Evolutionary conservation across 164 flowering plant genomes (phyloP), one percentile per base, ranked within the genome.

Genomic region (Vitis riparia): DNA sequence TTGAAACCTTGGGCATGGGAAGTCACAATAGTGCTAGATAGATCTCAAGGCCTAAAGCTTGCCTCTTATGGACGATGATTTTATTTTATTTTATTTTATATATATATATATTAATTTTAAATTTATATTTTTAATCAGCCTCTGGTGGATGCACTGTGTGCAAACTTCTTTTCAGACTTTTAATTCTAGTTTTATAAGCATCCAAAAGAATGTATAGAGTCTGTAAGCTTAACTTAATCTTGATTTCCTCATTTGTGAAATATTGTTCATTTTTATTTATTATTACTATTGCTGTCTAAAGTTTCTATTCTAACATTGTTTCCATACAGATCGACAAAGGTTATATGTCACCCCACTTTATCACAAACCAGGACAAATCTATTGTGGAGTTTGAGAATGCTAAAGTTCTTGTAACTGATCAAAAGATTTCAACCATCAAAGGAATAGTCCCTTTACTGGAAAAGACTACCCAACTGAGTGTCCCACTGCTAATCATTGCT

Each of bases 341-440:
- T 30, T 94, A 92, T 73, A 84, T 92, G 83, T 90, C 98, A 19
- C 86, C 92, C 8, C 85, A 83, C 0, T 92, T 94, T 71, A 79
- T 92, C 49, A 92, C 93, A 66, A 87, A 92, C 71, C 85, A 79
- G 73, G 89, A 84, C 17, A 88, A 81, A 71, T 84, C 88, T 50
- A 65, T 72, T 17, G 90, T 94, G 75, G 97, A 89, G 73, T 94
- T 92, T 80, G 90, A 89, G 73, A 89, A 91, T 77, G 87, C 93
- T 53, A 91, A 74, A 82, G 88, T 94, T 63, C 82, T 94, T 17
- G 88, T 94, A 57, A 91, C 98, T 17, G 98, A 94, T 79, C 92
- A 88, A 68, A 86, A 80, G 70, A 91, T 94, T 74, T 64, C 83
- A 61, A 78, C 73, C 57, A 79, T 87, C 68, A 78, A 85, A 79